Conservation (phyloP, 2,329 filamentous ascomycete genomes). For the Torrubiellomyces zombiae region DNA sequence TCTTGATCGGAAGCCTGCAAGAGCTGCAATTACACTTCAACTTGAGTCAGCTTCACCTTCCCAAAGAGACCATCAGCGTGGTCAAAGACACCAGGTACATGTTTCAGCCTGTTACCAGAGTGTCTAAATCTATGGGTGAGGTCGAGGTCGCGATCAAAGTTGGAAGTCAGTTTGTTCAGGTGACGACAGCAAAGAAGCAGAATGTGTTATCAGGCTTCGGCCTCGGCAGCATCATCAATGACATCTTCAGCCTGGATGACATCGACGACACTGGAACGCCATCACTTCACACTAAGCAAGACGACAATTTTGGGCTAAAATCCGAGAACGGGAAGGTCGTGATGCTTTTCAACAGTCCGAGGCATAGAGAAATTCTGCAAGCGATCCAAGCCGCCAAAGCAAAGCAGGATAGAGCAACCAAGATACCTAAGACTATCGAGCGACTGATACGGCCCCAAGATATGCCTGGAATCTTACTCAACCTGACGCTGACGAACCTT, state of each 20-base stretch:
- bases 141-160: conserved; percentile 54
- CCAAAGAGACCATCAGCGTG: conserved; percentile 53
- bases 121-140: conserved; percentile 54
- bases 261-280: conserved; percentile 47
- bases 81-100: conserved; percentile 49
- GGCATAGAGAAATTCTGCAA: conserved; percentile 45
- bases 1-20: conserved; percentile 46
- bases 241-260: conserved; percentile 51
- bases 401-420: conserved; percentile 46
- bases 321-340: conserved; percentile 54
- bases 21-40: conserved; percentile 52
- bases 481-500: conserved; percentile 50
- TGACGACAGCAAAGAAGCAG: conserved; percentile 52
- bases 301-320: conserved; percentile 48
- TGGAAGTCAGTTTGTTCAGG: conserved; percentile 52
- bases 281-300: conserved; percentile 47
- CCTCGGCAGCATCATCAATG: conserved; percentile 48
- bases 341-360: conserved; percentile 54
- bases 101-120: conserved; percentile 46
- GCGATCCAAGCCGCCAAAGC: conserved; percentile 45
- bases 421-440: conserved; percentile 44
- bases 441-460: conserved; percentile 52
- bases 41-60: conserved; percentile 46
- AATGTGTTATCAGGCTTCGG: conserved; percentile 47
- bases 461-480: conserved; percentile 51